phyloP scores from a whole-genome alignment of 2,329 filamentous ascomycete genomes.

The Cucurbitaria berberidis region DNA sequence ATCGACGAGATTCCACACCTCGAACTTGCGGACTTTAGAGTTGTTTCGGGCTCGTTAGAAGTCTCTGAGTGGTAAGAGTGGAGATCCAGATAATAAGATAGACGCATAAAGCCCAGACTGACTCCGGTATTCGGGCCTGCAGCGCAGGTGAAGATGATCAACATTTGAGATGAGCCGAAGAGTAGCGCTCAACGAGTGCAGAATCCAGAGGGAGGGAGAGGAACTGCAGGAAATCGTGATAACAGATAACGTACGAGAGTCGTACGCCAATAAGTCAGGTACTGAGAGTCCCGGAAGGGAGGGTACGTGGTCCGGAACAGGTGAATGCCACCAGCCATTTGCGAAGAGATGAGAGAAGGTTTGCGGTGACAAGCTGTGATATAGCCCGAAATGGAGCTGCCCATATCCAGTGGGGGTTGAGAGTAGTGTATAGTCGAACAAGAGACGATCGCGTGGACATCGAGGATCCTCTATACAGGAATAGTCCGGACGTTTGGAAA shows the following conservation, averaged over 20 bases:
- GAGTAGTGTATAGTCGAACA: slow-evolving; percentile 14
- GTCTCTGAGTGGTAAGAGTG: not conserved
- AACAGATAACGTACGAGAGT: slow-evolving; percentile 5
- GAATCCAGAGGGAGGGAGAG: slow-evolving; percentile 30
- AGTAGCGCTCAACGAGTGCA: slow-evolving; percentile 29
- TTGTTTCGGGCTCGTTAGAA: not conserved
- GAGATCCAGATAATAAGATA: too few species aligned
- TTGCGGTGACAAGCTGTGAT: slow-evolving; percentile 2
- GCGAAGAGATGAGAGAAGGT: slow-evolving; percentile 1
- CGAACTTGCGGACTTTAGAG: not conserved
- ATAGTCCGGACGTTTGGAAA: slow-evolving; percentile 32
- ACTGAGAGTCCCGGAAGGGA: slow-evolving; percentile 3
- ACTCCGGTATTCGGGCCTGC: slow-evolving; percentile 27
- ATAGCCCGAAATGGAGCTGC: slow-evolving; percentile 9
- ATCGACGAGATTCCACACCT: not conserved
- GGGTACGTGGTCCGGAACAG: slow-evolving; percentile 2
- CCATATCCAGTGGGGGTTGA: slow-evolving; percentile 17
- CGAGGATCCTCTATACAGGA: slow-evolving; percentile 24
- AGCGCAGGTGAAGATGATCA: slow-evolving; percentile 36
- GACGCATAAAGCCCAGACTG: slow-evolving; percentile 29
- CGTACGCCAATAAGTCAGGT: slow-evolving; percentile 5
- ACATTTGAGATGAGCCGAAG: slow-evolving; percentile 34
- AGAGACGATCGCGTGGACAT: slow-evolving; percentile 14
- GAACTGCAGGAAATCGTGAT: slow-evolving; percentile 18
- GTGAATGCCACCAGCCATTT: slow-evolving; percentile 1